Base-by-base conservation (phyloP, 169 alveolate genomes). In the Plasmodium relictum region DNA sequence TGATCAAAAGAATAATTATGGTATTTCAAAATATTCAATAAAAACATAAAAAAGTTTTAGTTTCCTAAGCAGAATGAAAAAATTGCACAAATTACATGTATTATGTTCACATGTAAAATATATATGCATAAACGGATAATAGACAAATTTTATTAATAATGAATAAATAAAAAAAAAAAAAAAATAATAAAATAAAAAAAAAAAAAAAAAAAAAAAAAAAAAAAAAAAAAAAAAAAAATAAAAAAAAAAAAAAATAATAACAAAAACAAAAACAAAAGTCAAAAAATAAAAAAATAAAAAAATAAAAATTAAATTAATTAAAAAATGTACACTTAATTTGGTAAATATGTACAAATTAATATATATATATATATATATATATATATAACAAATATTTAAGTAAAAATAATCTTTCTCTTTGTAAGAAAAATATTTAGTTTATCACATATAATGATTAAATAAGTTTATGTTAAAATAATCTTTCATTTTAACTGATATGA, bases 401-500 rank as follows among this genome's bases (percentile, higher is more conserved):
- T 44, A 22, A 63, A 14, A 48, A 48, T 10, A 31, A 31, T 31
- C 3, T 31, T 31, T 31, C 39, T 31, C 39, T 31, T 31, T 31
- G 39, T 31, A 31, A 31, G 39, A 31, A 31, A 31, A 31, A 31
- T 31, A 31, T 2, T 10, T 14, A 56, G 26, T 9, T 6, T 9
- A 14, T 18, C 22, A 52, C 26, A 37, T 41, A 41, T 24, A 41
- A 37, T 20, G 45, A 44, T 59, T 59, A 74, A 63, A 62, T 48
- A 48, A 65, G 48, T 44, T 68, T 52, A 39, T 10, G 52, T 24
- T 86, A 58, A 58, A 58, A 42, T 26, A 86, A 70, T 86, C 71
- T 42, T 62, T 86, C 37, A 86, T 44, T 62, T 42, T 71, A 52
- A 59, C 54, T n/a, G 69, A 45, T 52, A 86, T 41, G 52, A 61